These are phyloP conservation scores for Trypanosoma lewisi DNA, from an alignment of 208 protist genomes.

Conservation along the genomic window DNA sequence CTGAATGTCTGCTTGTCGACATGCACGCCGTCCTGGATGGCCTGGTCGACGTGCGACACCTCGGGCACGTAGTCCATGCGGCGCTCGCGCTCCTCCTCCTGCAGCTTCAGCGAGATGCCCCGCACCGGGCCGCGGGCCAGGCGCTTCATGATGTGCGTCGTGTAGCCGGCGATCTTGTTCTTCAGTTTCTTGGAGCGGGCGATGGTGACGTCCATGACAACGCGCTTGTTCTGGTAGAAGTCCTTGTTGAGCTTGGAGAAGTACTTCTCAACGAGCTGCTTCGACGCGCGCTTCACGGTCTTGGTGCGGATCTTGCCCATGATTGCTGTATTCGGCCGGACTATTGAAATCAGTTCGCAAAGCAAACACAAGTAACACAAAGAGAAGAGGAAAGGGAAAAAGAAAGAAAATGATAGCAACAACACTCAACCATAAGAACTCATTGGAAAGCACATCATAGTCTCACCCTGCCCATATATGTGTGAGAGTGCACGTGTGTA, in stretches of 20 bases:
- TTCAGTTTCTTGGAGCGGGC: constrained; percentile 99
- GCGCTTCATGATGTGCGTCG: constrained; percentile 99
- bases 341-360: background rate
- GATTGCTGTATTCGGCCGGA: background rate
- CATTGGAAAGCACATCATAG: background rate
- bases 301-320: constrained; percentile 99
- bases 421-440: background rate
- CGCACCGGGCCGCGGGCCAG: constrained; percentile 98
- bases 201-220: constrained; percentile 96
- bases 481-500: too few relatives aligned
- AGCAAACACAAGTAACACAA: background rate
- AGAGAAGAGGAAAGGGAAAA: background rate
- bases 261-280: constrained; percentile 99
- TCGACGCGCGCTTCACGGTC: constrained; percentile 99
- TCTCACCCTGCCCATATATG: too few relatives aligned
- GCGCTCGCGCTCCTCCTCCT: constrained; percentile 99
- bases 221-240: constrained; percentile 99
- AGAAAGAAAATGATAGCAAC: background rate
- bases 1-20: constrained; percentile 85
- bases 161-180: constrained; percentile 99
- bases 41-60: constrained; percentile 83
- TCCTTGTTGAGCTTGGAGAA: constrained; percentile 98
- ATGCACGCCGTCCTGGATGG: constrained; percentile 82
- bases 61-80: constrained; percentile 99
- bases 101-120: constrained; percentile 99